Base-by-base conservation (phyloP, 371 early-diverging fungal genomes). In the Cladochytrium tenue region DNA sequence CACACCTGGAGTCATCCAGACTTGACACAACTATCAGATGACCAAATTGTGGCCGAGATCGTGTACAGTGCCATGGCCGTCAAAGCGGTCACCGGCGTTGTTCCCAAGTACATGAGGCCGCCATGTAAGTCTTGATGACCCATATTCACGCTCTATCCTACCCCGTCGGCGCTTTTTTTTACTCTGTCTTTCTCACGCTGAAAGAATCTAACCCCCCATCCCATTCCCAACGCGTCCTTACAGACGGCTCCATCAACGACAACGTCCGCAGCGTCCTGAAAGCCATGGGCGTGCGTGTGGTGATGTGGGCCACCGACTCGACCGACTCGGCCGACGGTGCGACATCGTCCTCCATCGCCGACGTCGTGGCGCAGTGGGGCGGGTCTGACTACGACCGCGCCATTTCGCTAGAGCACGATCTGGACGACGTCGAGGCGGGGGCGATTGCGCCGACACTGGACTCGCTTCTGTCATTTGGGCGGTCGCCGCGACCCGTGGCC, bases 31-130 rank as follows among this genome's bases (percentile, higher is more conserved):
- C 68, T 88, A 68, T 80, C 84, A n/a, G 85, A 88, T 69, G 79
- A 85, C 56, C 85, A 89, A 69, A 81, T 90, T 32, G 76, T 89
- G 36, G 85, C 90, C 55, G 90, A 90, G 70, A 71, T 90, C 60
- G 84, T 86, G 70, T 89, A 86, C 65, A 87, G 88, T 51, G 85
- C 78, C 7, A 56, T 35, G 20, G 61, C 66, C 31, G 51, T 74
- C 51, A 64, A 68, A 51, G 31, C 59, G 2, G 58, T 60, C n/a
- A 67, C 55, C 32, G 71, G 71, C 43, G 25, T 34, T 1, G 55
- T 56, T 27, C 70, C 74, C 20, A 26, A 30, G 25, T 67, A 59
- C 68, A 74, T 78, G 71, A 73, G 81, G 17, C 82, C 83, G 5
- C 81, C 83, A 26, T 80, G 67, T 67, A 50, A n/a, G n/a, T n/a